phyloP scores from a whole-genome alignment of 2,329 filamentous ascomycete genomes.

The Penicillium sp. region DNA sequence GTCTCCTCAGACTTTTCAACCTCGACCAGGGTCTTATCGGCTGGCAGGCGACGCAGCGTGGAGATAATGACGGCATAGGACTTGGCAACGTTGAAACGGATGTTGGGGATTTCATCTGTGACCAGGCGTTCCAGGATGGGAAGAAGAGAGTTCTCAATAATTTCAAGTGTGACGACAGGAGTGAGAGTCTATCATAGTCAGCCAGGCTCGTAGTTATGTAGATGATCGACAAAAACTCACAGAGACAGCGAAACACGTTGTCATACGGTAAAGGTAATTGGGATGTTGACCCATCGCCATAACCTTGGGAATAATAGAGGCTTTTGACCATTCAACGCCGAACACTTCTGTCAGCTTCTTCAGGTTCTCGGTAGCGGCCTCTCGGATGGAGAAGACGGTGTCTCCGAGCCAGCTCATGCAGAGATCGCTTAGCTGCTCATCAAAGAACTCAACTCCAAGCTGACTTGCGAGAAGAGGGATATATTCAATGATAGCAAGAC shows the following conservation, averaged over 20 bases:
- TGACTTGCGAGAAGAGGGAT: conserved; percentile 95
- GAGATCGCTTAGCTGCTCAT: conserved; percentile 90
- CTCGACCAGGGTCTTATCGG: conserved; percentile 80
- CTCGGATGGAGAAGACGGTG: conserved; percentile 96
- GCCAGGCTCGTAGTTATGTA: conserved; percentile 13
- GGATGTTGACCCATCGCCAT: conserved; percentile 98
- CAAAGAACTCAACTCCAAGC: conserved; percentile 95
- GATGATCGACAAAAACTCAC: conserved; percentile 59
- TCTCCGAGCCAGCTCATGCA: conserved; percentile 99
- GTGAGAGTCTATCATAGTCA: conserved; percentile 73
- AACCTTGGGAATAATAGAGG: conserved; percentile 97
- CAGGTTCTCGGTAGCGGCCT: conserved; percentile 94
- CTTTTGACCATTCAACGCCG: conserved; percentile 94
- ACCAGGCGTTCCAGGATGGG: conserved; percentile 96
- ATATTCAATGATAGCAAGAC: conserved; percentile 98
- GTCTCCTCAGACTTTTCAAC: conserved; percentile 73
- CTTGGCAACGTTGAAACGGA: conserved; percentile 99
- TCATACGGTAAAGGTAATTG: conserved; percentile 99
- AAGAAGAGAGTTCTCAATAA: conserved; percentile 89
- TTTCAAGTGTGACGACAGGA: conserved; percentile 86
- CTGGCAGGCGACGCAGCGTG: conserved; percentile 87
- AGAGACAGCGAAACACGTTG: conserved; percentile 98
- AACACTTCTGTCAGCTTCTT: conserved; percentile 99
- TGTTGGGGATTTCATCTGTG: conserved; percentile 94
- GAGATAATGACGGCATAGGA: conserved; percentile 89